phyloP scores from a whole-genome alignment of 1,284 basidiomycete genomes.

The Heliocybe sulcata region DNA sequence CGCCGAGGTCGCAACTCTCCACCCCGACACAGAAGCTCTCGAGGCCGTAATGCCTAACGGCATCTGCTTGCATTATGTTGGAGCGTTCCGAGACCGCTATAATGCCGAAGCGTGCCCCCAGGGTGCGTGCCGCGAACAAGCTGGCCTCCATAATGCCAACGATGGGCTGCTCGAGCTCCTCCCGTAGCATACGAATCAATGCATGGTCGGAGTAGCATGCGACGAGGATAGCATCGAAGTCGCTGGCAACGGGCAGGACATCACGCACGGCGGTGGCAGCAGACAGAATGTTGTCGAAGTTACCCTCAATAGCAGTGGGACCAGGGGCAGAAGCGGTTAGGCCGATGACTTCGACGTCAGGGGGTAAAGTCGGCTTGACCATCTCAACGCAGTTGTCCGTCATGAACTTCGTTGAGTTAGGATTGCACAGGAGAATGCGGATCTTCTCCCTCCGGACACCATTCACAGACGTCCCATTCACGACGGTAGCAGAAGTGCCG shows the following conservation, averaged over 20 bases:
- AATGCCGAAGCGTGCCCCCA: not conserved
- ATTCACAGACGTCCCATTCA: not conserved
- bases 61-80: not conserved
- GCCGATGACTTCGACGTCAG: not conserved
- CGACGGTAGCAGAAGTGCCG: not conserved
- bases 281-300: not conserved
- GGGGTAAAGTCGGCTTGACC: not conserved
- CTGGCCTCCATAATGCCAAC: not conserved
- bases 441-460: not conserved
- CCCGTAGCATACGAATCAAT: not conserved
- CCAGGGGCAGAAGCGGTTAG: not conserved
- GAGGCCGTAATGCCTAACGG: not conserved
- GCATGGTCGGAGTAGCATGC: not conserved
- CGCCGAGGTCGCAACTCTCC: not conserved
- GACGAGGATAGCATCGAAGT: not conserved
- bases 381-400: not conserved
- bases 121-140: not conserved
- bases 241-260: not conserved
- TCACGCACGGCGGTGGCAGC: not conserved
- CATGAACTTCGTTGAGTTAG: not conserved
- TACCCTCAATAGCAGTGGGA: not conserved
- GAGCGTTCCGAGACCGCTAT: not conserved
- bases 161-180: not conserved
- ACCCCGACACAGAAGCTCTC: not conserved
- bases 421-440: not conserved